Evolutionary conservation across 2,329 filamentous ascomycete genomes (phyloP), one percentile per base, ranked within the genome.

Genomic region (Cercospora sp.): DNA sequence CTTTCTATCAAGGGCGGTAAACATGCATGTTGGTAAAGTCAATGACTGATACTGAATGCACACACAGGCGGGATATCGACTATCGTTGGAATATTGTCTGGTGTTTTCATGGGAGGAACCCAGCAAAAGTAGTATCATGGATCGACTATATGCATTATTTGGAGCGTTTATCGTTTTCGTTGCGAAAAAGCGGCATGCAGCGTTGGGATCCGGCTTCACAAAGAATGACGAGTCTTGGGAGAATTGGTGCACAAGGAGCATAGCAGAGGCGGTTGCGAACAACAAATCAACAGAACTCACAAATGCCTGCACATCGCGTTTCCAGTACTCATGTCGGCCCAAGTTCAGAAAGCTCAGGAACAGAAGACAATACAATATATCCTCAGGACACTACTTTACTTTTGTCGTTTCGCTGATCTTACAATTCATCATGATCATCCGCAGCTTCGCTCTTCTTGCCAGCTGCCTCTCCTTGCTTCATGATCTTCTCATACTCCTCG

Each of bases 391-490:
- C 45, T 26, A 23, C 12, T 10, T 26, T 23, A 51, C 45, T 51
- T 57, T 57, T 58, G 26, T 30, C 13, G 26, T 20, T 31, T 20
- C 23, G 26, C 26, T 58, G 18, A 42, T 64, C 5, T 70, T 63
- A 77, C 69, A 78, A 68, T 64, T 78, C 76, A 67, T 76, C 75
- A 66, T 78, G 75, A 12, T 74, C 68, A 8, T 71, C 69, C 10
- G 63, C 48, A 31, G 36, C 33, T 30, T 58, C 55, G 13, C 42
- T 48, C 61, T 62, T 60, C n/a, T 67, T 67, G 28, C 60, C 51
- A 7, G 57, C 67, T 33, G 68, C 31, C 53, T 74, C 67, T 10
- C 57, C 57, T 51, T 77, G 71, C 61, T 68, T 73, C 75, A 77
- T 76, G 42, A 77, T 65, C 59, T 66, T 63, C 67, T 77, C 77